Base-by-base conservation (phyloP, 257 asterid genomes). In the Anisodus tanguticus region DNA sequence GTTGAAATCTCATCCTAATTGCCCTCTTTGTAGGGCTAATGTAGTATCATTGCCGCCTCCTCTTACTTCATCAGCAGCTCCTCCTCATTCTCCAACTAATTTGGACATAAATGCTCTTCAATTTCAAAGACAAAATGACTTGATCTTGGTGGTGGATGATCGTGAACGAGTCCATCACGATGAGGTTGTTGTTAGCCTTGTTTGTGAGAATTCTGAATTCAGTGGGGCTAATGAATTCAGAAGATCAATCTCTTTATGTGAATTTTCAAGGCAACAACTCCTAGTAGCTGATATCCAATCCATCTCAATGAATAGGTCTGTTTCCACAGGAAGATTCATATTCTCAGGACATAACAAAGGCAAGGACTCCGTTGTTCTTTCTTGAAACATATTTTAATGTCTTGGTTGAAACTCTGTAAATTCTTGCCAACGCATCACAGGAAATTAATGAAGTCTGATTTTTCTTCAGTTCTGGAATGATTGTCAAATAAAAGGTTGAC, bases 21-120 rank as follows among this genome's bases (percentile, higher is more conserved):
- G 98, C 79, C 98, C 98, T 37, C 72, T 95, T n/a, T 95, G 98
- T 83, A 94, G 98, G 0, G 93, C 95, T 7, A 84, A 68, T 68
- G 76, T 68, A 13, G 51, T 60, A 60, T 60, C 74, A 16, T 83
- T 71, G 5, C 80, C 85, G 1, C 81, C 84, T 41, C 88, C 84
- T 8, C 13, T 83, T 49, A 79, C 83, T 49, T 57, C 59, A 15
- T 9, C 26, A 55, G 22, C 49, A 4, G 4, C 88, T 39, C 89
- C 82, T 22, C 53, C 81, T 13, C 58, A 88, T 5, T 45, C 87
- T 0, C 43, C 62, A 6, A 31, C 35, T 31, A 31, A 31, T 31
- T 31, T 63, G 39, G 51, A 71, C 51, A 51, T 84, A 39, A 84
- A 82, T 79, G 57, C 90, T 22, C 86, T 82, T 2, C 87, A 91